Evolutionary conservation across 352 stramenopile genomes (phyloP), one percentile per base, ranked within the genome.

Genomic region (Globisporangium parvum): DNA sequence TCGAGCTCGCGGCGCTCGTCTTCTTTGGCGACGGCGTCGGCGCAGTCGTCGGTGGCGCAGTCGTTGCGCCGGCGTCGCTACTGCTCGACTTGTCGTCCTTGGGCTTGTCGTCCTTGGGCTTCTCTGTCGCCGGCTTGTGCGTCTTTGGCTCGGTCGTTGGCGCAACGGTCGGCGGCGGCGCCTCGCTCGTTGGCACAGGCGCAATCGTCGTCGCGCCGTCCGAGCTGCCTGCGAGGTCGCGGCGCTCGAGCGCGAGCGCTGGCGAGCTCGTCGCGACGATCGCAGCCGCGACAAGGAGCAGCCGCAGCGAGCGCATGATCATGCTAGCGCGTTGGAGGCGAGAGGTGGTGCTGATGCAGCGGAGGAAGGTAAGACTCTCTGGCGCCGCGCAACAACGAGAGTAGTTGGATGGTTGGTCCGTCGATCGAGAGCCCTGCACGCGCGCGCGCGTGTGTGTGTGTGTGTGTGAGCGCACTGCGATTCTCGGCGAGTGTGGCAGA

Each of bases 71-170:
- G 2, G 49, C 50, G 1, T 51, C 37, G 9, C 37, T 54, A 15
- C 47, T 47, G 11, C 53, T 35, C 8, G 41, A 23, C 31, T 37
- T 37, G 31, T 37, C 31, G 31, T 37, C 31, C 31, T 37, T 37
- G 49, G 20, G n/a, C 17, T 24, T 47, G 6, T 50, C 31, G n/a
- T 54, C 40, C 10, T 31, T 40, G 17, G 62, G 63, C 18, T 62
- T 55, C 40, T 40, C 46, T 26, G 55, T 69, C 14, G 60, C 66
- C 41, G 68, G 67, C 45, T 42, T 62, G 8, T 50, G 68, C 6
- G 53, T 69, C 37, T 51, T 63, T n/a, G 52, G 28, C 28, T 26
- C 35, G 44, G 73, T 57, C 21, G 62, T 60, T 46, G 74, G 61
- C 18, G 56, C 60, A 42, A 59, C 45, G 41, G 56, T 63, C 42